phyloP scores from a whole-genome alignment of 257 asterid genomes.

The Sherardia arvensis region DNA sequence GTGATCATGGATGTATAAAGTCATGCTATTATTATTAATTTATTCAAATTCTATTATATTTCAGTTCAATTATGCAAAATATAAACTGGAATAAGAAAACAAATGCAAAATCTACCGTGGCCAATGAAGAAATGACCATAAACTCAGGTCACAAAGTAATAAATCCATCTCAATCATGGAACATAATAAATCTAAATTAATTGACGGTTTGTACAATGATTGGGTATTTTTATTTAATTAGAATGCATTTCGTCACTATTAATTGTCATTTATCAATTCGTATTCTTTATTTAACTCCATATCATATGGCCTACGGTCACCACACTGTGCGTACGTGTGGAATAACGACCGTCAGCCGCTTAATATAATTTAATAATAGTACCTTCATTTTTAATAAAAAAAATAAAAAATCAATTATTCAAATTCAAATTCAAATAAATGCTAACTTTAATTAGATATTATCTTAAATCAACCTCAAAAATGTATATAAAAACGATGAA shows the following conservation, averaged over 20 bases:
- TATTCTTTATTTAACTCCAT: background rate
- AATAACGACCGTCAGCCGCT: background rate
- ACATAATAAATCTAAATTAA: background rate
- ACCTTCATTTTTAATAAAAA: too few species aligned
- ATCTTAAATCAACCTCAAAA: too few species aligned
- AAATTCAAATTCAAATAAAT: too few species aligned
- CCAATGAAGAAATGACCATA: background rate
- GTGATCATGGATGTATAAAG: too few species aligned
- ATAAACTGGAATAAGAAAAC: too few species aligned
- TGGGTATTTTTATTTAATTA: constrained; percentile 18
- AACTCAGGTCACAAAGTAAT: background rate
- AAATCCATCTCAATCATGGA: background rate
- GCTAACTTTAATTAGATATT: too few species aligned
- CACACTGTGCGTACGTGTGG: constrained; percentile 1
- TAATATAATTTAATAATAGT: constrained; percentile 4
- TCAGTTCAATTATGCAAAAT: too few species aligned
- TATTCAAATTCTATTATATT: too few species aligned
- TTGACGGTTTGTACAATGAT: constrained; percentile 33
- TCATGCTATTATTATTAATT: too few species aligned
- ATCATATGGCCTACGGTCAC: background rate
- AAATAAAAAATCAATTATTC: too few species aligned
- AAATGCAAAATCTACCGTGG: background rate
- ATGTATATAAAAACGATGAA: too few species aligned
- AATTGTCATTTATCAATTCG: background rate
- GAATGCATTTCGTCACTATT: constrained; percentile 20